Conservation (phyloP, 306 rosid genomes). For the Cucumis cinereus region DNA sequence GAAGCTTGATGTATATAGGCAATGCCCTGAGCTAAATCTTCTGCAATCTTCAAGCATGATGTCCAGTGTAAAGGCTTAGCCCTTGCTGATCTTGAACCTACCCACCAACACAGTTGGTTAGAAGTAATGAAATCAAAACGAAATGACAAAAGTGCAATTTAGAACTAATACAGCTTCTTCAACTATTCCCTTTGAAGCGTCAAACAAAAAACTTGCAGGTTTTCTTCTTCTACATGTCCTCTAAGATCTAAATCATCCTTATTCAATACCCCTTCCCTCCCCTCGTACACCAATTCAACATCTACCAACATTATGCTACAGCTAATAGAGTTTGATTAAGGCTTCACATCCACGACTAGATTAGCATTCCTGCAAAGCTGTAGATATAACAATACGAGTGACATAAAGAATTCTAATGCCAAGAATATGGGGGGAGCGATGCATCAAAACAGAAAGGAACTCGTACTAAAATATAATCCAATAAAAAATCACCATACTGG, state of each 20-base stretch:
- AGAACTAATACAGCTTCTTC: not conserved
- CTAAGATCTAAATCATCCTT: not conserved
- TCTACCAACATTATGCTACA: not conserved
- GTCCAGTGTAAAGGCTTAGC: conserved; percentile 98
- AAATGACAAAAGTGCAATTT: not conserved
- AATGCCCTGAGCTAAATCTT: conserved; percentile 87
- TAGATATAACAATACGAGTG: not conserved
- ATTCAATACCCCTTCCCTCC: not conserved
- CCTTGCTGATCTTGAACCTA: conserved; percentile 71
- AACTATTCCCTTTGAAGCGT: not conserved
- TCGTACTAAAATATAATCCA: not conserved
- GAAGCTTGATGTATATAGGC: conserved; percentile 72
- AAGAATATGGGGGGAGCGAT: not conserved
- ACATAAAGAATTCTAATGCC: not conserved
- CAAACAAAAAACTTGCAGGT: not conserved
- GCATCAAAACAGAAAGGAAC: not conserved
- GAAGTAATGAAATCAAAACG: not conserved
- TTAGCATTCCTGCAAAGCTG: not conserved
- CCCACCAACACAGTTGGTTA: conserved; percentile 13
- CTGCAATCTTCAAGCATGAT: conserved; percentile 90
- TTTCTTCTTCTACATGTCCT: not conserved
- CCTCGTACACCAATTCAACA: not conserved
- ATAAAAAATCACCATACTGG: not conserved
- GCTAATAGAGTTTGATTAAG: not conserved
- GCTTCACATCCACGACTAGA: not conserved